phyloP scores from a whole-genome alignment of 257 asterid genomes.

The Rhazya stricta region DNA sequence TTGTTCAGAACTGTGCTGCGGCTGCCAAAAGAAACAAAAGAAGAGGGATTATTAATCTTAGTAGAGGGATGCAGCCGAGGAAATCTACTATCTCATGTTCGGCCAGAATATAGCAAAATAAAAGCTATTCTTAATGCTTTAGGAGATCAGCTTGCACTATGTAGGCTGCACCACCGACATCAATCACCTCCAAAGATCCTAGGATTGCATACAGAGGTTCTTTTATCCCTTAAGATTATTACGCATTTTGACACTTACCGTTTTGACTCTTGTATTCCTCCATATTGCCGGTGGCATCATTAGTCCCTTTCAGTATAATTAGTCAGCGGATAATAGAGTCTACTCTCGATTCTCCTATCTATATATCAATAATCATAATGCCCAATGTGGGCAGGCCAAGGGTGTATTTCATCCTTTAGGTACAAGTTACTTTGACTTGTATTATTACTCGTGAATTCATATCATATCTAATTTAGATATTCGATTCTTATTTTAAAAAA shows the following conservation, averaged over 20 bases:
- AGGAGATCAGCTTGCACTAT: conserved; percentile 15
- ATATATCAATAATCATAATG: background rate
- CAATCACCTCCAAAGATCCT: background rate
- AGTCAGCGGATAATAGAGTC: background rate
- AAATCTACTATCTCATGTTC: background rate
- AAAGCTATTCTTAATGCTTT: conserved; percentile 5
- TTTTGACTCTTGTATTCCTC: background rate
- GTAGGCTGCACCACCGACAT: conserved; percentile 2
- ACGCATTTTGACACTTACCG: background rate
- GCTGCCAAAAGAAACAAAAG: background rate
- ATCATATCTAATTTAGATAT: too few relatives aligned
- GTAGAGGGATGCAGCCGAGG: background rate
- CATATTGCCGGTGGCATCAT: too few relatives aligned
- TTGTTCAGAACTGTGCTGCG: background rate
- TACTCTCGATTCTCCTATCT: background rate
- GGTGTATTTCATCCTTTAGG: background rate
- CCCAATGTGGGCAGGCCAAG: background rate
- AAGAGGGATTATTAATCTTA: background rate
- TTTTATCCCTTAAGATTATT: background rate
- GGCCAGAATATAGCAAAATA: background rate
- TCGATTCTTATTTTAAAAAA: too few relatives aligned
- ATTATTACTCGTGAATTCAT: too few relatives aligned
- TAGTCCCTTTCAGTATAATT: background rate
- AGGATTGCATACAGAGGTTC: background rate
- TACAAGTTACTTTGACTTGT: background rate